Percentiles rank a stretch among this genome's conserved stretches.
These are phyloP conservation scores for Citrus maxima DNA, from an alignment of 345 rosid genomes.

Conservation along the genomic window DNA sequence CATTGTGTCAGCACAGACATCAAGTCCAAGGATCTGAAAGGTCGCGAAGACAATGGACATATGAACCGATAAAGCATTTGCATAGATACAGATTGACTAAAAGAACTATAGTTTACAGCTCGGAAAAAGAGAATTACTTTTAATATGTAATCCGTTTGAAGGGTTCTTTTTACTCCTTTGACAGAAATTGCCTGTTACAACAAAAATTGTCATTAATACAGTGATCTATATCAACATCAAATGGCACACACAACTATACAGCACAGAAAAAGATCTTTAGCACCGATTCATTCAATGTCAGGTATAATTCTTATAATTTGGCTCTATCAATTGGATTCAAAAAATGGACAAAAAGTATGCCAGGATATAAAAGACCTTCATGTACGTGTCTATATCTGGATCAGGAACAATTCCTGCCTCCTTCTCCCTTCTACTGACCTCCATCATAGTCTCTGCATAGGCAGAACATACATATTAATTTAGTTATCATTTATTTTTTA, in stretches of 20 bases:
- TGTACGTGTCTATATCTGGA: slow-evolving; percentile 19
- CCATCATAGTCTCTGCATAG: slow-evolving; percentile 15
- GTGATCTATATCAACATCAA: no score
- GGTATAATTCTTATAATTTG: not conserved
- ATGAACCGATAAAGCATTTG: not conserved
- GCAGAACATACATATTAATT: not conserved
- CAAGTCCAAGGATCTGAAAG: slow-evolving; percentile 39
- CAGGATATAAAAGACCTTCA: slow-evolving; percentile 20
- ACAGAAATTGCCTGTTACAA: not conserved
- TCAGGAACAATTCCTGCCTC: slow-evolving; percentile 22
- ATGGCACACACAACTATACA: not conserved
- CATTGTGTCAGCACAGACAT: slow-evolving; percentile 29
- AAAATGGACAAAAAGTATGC: not conserved
- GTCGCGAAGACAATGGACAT: not conserved
- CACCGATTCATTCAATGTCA: not conserved
- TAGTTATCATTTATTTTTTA: not conserved
- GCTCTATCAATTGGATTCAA: not conserved
- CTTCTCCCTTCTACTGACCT: slow-evolving; percentile 21
- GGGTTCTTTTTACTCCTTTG: not conserved
- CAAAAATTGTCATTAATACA: not conserved
- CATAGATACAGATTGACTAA: not conserved
- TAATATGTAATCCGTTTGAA: not conserved
- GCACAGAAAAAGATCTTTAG: not conserved
- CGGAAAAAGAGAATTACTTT: not conserved
- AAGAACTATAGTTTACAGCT: not conserved